These are phyloP conservation scores for Tulasnella sp. DNA, from an alignment of 768 basidiomycete genomes.

Conservation along the genomic window DNA sequence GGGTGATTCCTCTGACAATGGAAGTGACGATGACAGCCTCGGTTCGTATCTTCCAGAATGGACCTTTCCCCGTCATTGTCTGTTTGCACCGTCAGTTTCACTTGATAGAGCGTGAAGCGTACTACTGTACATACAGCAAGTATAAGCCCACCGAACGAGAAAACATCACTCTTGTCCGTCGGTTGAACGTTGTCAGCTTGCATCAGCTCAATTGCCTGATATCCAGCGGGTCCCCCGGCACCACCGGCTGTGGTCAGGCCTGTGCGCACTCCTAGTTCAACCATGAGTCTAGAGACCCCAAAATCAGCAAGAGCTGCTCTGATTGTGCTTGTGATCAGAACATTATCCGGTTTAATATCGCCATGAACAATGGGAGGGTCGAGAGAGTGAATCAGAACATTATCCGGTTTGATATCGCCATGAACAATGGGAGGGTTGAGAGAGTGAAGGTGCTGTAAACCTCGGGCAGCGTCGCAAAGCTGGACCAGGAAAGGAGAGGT, in stretches of 20 bases:
- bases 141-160: neutral
- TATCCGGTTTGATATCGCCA: no score
- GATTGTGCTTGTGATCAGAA: no score
- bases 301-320: constrained; percentile 12
- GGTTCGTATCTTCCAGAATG: neutral
- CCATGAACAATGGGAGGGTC: constrained; percentile 32
- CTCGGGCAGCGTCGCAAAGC: constrained; percentile 27
- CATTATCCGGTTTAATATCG: constrained; percentile 30
- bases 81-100: neutral
- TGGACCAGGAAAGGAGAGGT: neutral
- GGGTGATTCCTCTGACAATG: neutral
- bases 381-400: no score
- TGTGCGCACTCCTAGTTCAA: neutral
- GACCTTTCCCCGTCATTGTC: neutral
- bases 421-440: no score
- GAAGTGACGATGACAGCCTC: neutral
- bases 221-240: neutral
- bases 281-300: constrained; percentile 8
- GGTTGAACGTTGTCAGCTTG: neutral
- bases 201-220: constrained; percentile 1
- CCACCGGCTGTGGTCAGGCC: neutral
- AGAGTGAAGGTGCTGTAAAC: constrained; percentile 29
- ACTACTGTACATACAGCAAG: neutral
- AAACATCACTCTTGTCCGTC: no score
- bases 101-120: neutral